A percentile compares a stretch with the other conserved stretches of the same genome.
phyloP scores from a whole-genome alignment of 257 asterid species.

The Solanum virginianum region DNA sequence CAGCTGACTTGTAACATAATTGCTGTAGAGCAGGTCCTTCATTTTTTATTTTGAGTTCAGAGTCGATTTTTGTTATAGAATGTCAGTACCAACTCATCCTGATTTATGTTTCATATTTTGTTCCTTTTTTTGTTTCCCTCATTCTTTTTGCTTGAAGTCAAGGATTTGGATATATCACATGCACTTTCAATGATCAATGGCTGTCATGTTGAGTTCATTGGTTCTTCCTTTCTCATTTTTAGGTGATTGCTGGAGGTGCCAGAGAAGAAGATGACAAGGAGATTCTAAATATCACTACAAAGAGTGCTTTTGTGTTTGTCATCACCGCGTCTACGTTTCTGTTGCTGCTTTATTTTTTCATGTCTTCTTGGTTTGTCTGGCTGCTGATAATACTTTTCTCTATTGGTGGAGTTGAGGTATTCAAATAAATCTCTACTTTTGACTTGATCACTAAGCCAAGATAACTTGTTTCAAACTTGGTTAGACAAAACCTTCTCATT shows the following conservation, averaged over 20 bases:
- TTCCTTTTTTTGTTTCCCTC: not conserved
- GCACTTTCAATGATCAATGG: not conserved
- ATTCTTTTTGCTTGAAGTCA: not conserved
- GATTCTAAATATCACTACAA: constrained; percentile 48
- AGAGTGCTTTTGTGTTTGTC: constrained; percentile 82
- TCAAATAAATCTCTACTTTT: constrained; percentile 2
- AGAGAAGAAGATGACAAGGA: constrained; percentile 61
- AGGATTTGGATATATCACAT: not conserved
- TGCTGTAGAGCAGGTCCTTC: not conserved
- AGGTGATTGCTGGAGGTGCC: constrained; percentile 53
- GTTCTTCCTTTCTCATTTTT: not conserved
- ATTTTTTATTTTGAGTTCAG: not conserved
- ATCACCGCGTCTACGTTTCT: constrained; percentile 83
- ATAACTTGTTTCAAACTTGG: not conserved
- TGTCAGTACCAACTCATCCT: not conserved
- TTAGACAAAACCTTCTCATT: not conserved
- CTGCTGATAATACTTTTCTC: constrained; percentile 83
- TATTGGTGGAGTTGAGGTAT: constrained; percentile 96
- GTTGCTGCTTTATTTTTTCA: constrained; percentile 85
- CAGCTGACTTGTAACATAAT: not conserved
- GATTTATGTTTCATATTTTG: not conserved
- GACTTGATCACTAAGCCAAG: not conserved
- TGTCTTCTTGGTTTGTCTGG: constrained; percentile 99
- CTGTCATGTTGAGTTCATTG: not conserved
- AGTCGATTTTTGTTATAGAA: not conserved